Conservation (phyloP, 2,329 filamentous ascomycete species). For the Colletotrichum agaves region DNA sequence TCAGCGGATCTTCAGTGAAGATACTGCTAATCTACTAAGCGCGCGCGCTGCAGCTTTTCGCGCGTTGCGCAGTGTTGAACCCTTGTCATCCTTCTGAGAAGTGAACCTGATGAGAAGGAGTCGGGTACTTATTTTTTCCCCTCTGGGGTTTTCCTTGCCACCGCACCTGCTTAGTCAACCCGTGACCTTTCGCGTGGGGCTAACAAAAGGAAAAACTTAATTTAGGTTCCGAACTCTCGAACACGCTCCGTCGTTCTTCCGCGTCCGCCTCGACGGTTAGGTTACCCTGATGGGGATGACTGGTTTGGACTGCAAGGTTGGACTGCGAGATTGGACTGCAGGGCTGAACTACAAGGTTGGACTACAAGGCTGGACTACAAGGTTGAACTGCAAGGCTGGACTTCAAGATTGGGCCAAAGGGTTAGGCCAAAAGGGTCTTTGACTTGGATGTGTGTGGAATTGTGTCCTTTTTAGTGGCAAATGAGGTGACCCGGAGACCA, state of each 20-base stretch:
- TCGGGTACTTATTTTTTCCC: slow-evolving; percentile 4
- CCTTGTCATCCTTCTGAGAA: slow-evolving; percentile 2
- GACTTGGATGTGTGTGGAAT: too few species aligned
- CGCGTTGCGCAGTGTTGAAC: slow-evolving; percentile 3
- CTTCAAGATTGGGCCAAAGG: too few species aligned
- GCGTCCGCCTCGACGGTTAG: not conserved
- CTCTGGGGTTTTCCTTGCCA: slow-evolving; percentile 13
- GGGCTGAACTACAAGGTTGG: not conserved
- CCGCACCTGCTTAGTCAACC: slow-evolving; percentile 9
- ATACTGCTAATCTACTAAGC: slow-evolving; percentile 11
- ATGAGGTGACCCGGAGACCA: too few species aligned
- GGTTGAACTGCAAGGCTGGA: too few species aligned
- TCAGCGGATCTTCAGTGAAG: slow-evolving; percentile 10
- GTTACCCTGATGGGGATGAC: slow-evolving; percentile 3
- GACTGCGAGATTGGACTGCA: too few species aligned
- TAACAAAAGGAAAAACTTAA: not conserved
- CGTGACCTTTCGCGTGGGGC: not conserved
- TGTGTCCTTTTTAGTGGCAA: too few species aligned
- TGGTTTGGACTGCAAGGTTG: not conserved
- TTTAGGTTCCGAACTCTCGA: not conserved
- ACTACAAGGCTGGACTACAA: not conserved
- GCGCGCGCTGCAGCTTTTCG: not conserved
- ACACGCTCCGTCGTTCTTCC: slow-evolving; percentile 3
- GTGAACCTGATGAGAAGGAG: slow-evolving; percentile 14
- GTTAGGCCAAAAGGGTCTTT: too few species aligned